Conservation (phyloP, 495 filamentous ascomycete genomes). For the Tuber aestivum region DNA sequence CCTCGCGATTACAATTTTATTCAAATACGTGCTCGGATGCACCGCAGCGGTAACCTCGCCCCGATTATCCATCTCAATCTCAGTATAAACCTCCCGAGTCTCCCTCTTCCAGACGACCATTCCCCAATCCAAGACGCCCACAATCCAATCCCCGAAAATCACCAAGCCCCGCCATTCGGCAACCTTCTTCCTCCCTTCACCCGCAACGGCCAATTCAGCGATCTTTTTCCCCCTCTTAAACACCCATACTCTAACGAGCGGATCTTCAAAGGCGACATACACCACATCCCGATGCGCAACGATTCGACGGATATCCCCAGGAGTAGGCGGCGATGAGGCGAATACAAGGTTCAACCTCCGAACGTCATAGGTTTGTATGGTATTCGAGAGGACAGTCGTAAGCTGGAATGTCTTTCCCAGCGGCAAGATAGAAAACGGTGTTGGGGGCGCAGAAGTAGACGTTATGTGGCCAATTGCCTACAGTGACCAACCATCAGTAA, state of each 20-base stretch:
- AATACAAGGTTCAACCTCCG: constrained; percentile 84
- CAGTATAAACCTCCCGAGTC: constrained; percentile 82
- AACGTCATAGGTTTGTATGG: constrained; percentile 90
- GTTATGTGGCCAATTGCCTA: constrained; percentile 91
- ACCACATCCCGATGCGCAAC: constrained; percentile 80
- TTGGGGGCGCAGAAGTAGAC: constrained; percentile 56
- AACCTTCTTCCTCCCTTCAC: constrained; percentile 16
- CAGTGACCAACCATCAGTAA: constrained; percentile 17
- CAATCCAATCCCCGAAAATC: constrained; percentile 85
- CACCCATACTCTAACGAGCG: constrained; percentile 71
- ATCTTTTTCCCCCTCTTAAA: constrained; percentile 90
- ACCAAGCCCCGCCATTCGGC: constrained; percentile 55
- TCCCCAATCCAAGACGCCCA: constrained; percentile 66
- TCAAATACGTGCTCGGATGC: constrained; percentile 64
- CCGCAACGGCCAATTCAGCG: constrained; percentile 54
- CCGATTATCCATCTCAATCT: constrained; percentile 30
- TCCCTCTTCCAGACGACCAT: constrained; percentile 83
- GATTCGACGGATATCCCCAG: constrained; percentile 75
- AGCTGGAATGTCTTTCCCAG: constrained; percentile 92
- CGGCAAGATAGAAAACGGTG: constrained; percentile 81
- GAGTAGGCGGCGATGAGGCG: constrained; percentile 81
- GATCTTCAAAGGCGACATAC: constrained; percentile 69
- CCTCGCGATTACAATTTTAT: constrained; percentile 86
- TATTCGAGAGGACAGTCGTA: constrained; percentile 84
- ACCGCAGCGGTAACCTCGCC: constrained; percentile 29